Evolutionary conservation across 2,329 filamentous ascomycete species (phyloP), one percentile per base, ranked within the genome.

Genomic region (Cyphellophora europaea): DNA sequence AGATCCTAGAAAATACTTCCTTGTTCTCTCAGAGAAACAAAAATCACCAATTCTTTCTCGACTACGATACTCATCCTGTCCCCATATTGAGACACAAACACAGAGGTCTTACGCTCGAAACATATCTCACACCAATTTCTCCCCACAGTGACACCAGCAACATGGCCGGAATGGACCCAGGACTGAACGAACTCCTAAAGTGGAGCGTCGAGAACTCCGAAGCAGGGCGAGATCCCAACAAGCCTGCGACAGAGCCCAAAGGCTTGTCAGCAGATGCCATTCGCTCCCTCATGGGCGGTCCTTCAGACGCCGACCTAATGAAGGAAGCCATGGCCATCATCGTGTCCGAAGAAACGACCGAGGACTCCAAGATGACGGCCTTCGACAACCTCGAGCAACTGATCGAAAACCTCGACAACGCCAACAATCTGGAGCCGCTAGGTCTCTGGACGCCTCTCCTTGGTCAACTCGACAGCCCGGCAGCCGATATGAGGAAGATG

Each of bases 371-470:
- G 58, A 62, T 93, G 35, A 74, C 79, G 38, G 88, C 88, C 23
- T 93, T 93, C 61, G 88, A 94, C 71, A 94, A 95, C 64, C 82
- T 95, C 44, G 88, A 94, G 65, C 85, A 93, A 59, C 69, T 94
- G 40, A 81, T 95, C 51, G 87, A 95, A 66, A 78, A 75, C 44
- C 77, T 96, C 50, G 91, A 98, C 69, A 98, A 98, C 58, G 89
- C 91, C 39, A 98, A 96, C 67, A 93, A 95, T 62, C 74, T 98
- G 49, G 78, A 78, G 46, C 73, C 73, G 17, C 65, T 95, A 13
- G 72, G 72, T 5, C 69, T 96, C 19, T 98, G 91, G 91, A 72
- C 74, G 8, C 85, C 85, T 6, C 67, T 98, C 25, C 66, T 95
- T 8, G 61, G 69, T 6, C 75, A 82, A 44, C 67, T 98, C 11